Conservation (phyloP, 1,284 basidiomycete genomes). For the Tilletia indica region DNA sequence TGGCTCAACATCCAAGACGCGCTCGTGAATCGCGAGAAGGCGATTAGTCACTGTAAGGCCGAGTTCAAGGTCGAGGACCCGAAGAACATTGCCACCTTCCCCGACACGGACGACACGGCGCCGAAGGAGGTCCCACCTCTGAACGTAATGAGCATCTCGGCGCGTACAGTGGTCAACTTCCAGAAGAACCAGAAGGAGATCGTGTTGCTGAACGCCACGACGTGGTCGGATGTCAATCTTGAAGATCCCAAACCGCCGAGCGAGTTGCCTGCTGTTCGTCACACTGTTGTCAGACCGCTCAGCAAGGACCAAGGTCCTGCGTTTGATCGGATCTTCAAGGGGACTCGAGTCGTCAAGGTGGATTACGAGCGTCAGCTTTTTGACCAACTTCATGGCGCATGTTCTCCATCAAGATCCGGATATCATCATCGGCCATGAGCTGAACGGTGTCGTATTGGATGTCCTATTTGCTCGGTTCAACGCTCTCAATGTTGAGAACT, state of each 20-base stretch:
- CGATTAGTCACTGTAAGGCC: constrained; percentile 64
- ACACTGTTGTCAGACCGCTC: constrained; percentile 88
- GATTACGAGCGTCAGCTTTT: constrained; percentile 72
- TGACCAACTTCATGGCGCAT: constrained; percentile 62
- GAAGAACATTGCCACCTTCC: constrained; percentile 80
- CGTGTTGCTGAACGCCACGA: constrained; percentile 77
- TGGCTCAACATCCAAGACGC: constrained; percentile 80
- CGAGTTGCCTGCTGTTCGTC: constrained; percentile 73
- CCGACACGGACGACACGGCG: constrained; percentile 70
- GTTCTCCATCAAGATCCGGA: constrained; percentile 89
- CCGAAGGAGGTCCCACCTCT: constrained; percentile 83
- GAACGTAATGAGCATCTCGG: constrained; percentile 82
- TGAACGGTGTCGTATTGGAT: constrained; percentile 86
- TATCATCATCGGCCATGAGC: constrained; percentile 90
- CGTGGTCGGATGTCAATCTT: constrained; percentile 68
- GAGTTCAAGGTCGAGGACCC: constrained; percentile 83
- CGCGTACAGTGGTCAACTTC: constrained; percentile 92
- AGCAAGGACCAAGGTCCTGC: constrained; percentile 78
- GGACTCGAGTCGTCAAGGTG: constrained; percentile 72
- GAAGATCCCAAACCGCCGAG: constrained; percentile 52
- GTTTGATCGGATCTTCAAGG: constrained; percentile 66
- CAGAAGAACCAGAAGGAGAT: constrained; percentile 90
- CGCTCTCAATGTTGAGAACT: constrained; percentile 71
- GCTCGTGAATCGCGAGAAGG: constrained; percentile 63
- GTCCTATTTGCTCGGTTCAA: constrained; percentile 87